phyloP scores from a whole-genome alignment of 495 filamentous ascomycete genomes.

The Letharia lupina region DNA sequence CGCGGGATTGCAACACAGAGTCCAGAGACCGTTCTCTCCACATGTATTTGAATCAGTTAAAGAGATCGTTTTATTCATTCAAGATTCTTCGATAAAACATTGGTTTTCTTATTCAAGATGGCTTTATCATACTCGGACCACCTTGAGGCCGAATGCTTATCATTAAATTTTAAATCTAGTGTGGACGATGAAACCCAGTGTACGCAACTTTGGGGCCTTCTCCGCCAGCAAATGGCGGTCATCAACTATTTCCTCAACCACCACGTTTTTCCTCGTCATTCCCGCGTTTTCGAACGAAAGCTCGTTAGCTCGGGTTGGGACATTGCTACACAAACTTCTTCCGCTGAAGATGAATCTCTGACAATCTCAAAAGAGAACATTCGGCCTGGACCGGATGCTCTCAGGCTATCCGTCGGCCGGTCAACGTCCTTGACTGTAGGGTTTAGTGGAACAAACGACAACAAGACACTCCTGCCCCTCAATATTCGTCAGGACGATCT shows the following conservation, averaged over 20 bases:
- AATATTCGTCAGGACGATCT: conserved; percentile 49
- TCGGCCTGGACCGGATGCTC: neutral
- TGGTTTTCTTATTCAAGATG: too few relatives aligned
- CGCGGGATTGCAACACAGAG: neutral
- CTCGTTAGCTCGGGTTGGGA: conserved; percentile 67
- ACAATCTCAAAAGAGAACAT: neutral
- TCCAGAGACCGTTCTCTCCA: neutral
- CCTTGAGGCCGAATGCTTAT: neutral
- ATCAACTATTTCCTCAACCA: conserved; percentile 57
- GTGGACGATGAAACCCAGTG: conserved; percentile 43
- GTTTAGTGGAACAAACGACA: conserved; percentile 70
- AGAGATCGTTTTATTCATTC: too few relatives aligned
- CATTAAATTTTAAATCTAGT: neutral
- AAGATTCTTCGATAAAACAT: too few relatives aligned
- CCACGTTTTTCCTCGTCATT: conserved; percentile 58
- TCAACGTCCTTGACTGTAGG: conserved; percentile 45
- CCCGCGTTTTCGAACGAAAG: conserved; percentile 56
- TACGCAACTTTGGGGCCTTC: conserved; percentile 15
- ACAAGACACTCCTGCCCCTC: conserved; percentile 47
- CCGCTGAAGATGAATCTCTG: neutral
- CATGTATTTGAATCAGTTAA: too few relatives aligned
- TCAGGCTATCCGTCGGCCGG: neutral
- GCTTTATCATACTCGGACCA: too few relatives aligned
- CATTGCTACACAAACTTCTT: conserved; percentile 27
- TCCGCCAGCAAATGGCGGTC: conserved; percentile 15